Conservation (phyloP, 2,329 filamentous ascomycete genomes). For the Incumbomyces lentus region DNA sequence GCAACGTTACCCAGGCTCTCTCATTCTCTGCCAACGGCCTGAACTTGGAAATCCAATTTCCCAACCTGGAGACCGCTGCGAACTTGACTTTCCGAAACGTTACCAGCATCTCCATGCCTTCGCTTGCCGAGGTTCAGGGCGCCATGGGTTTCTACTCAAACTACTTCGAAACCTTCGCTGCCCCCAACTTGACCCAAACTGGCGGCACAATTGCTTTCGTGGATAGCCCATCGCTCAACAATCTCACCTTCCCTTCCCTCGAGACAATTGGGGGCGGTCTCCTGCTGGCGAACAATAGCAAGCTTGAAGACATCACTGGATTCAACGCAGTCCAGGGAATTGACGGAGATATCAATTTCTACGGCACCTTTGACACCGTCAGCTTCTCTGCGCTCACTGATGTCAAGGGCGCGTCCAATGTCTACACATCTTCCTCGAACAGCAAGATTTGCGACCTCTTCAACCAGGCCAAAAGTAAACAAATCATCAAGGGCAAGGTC, state of each 20-base stretch:
- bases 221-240: conserved; percentile 49
- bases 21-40: conserved; percentile 72
- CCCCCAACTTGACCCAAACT: conserved; percentile 37
- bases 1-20: conserved; percentile 60
- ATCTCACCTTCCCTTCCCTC: conserved; percentile 65
- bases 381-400: conserved; percentile 55
- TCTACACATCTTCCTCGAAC: conserved; percentile 48
- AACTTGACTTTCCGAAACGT: conserved; percentile 78
- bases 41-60: conserved; percentile 60
- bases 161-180: conserved; percentile 36
- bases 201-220: conserved; percentile 46
- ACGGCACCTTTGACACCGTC: conserved; percentile 73
- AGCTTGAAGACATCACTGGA: conserved; percentile 52
- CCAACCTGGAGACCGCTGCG: conserved; percentile 65
- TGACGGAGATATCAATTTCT: conserved; percentile 71
- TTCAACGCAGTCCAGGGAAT: conserved; percentile 61
- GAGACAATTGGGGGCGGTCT: conserved; percentile 65
- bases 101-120: conserved; percentile 61
- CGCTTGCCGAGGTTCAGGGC: conserved; percentile 61
- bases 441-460: conserved; percentile 51
- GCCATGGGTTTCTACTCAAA: conserved; percentile 79
- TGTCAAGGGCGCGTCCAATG: conserved; percentile 62
- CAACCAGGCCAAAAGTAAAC: conserved; percentile 33
- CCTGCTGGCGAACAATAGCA: conserved; percentile 83
- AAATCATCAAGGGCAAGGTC: conserved; percentile 39